Conservation (phyloP, 139 green algal genomes). For the Closterium sp. region DNA sequence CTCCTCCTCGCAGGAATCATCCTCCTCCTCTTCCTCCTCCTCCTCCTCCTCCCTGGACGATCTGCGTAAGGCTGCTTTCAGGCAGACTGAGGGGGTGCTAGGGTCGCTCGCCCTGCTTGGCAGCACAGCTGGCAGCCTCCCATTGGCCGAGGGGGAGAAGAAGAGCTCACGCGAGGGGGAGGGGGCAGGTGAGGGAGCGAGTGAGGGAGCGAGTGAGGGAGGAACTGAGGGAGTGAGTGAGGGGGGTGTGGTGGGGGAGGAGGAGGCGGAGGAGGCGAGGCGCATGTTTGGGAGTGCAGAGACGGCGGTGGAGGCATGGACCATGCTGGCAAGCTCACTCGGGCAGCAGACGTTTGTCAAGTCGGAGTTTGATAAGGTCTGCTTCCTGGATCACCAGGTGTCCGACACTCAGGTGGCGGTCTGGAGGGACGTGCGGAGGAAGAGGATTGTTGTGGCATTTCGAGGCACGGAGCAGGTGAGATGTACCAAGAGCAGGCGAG, state of each 20-base stretch:
- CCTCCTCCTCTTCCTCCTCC: background rate
- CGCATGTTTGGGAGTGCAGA: conserved; percentile 30
- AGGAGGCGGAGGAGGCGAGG: conserved; percentile 20
- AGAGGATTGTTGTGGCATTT: conserved; percentile 34
- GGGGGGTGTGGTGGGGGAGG: background rate
- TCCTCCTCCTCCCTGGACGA: background rate
- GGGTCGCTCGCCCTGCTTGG: conserved; percentile 1
- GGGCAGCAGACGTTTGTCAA: conserved; percentile 24
- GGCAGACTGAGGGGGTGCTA: conserved; percentile 13
- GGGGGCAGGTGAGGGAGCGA: background rate
- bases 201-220: background rate
- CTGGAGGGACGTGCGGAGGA: conserved; percentile 15
- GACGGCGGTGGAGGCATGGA: conserved; percentile 40
- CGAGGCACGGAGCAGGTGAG: conserved; percentile 23
- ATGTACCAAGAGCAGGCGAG: background rate
- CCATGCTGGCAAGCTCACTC: conserved; percentile 20
- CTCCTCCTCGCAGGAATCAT: background rate
- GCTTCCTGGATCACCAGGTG: conserved; percentile 16
- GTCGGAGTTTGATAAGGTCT: conserved; percentile 41
- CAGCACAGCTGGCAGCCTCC: background rate
- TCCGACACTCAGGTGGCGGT: conserved; percentile 37
- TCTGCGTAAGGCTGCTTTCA: background rate
- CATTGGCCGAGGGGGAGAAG: background rate
- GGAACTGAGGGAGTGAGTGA: background rate
- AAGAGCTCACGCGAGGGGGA: background rate